Conservation (phyloP, 176 grass and related monocot genomes). For the Oryza rufipogon region DNA sequence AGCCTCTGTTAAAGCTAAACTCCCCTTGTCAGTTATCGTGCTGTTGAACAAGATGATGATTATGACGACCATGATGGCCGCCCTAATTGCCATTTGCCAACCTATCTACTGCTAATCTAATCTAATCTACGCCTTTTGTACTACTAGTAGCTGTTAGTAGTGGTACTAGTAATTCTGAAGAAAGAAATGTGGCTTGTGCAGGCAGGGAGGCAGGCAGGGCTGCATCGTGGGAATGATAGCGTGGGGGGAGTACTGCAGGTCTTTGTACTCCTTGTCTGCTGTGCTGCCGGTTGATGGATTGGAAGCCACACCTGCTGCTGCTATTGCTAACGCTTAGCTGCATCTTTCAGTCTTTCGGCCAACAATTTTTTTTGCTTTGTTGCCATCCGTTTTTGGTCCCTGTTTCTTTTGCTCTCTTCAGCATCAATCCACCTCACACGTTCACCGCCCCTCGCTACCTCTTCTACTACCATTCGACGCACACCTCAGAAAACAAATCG, state of each 20-base stretch:
- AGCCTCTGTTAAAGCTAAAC: not conserved
- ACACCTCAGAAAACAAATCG: not conserved
- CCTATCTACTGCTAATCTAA: not conserved
- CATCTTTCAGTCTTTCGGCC: conserved; percentile 23
- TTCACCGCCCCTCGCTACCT: not conserved
- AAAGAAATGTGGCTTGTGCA: conserved; percentile 12
- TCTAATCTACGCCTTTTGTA: not conserved
- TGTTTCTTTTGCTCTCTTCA: conserved; percentile 41
- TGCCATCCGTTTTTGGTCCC: conserved; percentile 5
- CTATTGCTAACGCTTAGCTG: not conserved
- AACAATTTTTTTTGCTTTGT: not conserved
- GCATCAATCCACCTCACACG: conserved; percentile 28
- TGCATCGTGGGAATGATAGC: conserved; percentile 30
- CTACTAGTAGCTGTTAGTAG: not conserved
- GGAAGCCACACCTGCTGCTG: conserved; percentile 18
- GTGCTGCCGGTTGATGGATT: conserved; percentile 8
- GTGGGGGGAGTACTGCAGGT: conserved; percentile 9
- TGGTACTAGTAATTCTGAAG: not conserved
- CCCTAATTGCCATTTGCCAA: conserved; percentile 11
- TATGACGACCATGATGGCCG: not conserved
- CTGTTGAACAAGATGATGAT: not conserved
- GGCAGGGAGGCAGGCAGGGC: not conserved
- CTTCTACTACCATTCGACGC: not conserved
- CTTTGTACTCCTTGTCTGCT: not conserved
- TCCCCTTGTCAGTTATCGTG: conserved; percentile 1